Percentiles rank a stretch among this genome's conserved stretches.
phyloP scores from a whole-genome alignment of 1,284 basidiomycete genomes.

The Leccinum fuscescens region DNA sequence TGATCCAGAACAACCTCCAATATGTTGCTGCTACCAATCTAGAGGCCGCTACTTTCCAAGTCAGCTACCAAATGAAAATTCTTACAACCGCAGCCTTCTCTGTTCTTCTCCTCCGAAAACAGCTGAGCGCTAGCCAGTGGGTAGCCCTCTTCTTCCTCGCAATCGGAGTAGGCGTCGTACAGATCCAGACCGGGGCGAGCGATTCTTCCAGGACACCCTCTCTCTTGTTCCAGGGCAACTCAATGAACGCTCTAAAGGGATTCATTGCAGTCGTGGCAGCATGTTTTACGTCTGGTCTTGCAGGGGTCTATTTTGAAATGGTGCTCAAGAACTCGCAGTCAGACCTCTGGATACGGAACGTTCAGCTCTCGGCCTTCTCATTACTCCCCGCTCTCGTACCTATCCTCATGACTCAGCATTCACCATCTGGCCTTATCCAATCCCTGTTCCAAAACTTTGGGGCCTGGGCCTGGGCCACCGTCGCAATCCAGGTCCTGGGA shows the following conservation, averaged over 20 bases:
- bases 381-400: conserved; percentile 88
- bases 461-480: conserved; percentile 89
- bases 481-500: conserved; percentile 84
- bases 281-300: conserved; percentile 96
- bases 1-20: conserved; percentile 95
- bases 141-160: conserved; percentile 81
- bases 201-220: conserved; percentile 34
- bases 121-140: conserved; percentile 79
- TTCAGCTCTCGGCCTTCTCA: conserved; percentile 93
- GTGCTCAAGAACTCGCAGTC: conserved; percentile 88
- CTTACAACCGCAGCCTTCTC: conserved; percentile 95
- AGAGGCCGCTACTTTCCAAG: conserved; percentile 92
- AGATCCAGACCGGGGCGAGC: conserved; percentile 68
- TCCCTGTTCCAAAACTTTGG: conserved; percentile 78
- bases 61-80: conserved; percentile 97
- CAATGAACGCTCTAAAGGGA: conserved; percentile 83
- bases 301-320: conserved; percentile 98
- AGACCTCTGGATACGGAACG: conserved; percentile 95
- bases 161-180: conserved; percentile 89
- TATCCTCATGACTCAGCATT: conserved; percentile 60
- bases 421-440: conserved; percentile 37
- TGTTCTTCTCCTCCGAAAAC: conserved; percentile 83
- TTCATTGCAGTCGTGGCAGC: conserved; percentile 87
- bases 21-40: conserved; percentile 93
- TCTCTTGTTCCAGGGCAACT: conserved; percentile 38